Evolutionary conservation across 2,329 filamentous ascomycete species (phyloP).

Genomic region (Penicillium nordicum): DNA sequence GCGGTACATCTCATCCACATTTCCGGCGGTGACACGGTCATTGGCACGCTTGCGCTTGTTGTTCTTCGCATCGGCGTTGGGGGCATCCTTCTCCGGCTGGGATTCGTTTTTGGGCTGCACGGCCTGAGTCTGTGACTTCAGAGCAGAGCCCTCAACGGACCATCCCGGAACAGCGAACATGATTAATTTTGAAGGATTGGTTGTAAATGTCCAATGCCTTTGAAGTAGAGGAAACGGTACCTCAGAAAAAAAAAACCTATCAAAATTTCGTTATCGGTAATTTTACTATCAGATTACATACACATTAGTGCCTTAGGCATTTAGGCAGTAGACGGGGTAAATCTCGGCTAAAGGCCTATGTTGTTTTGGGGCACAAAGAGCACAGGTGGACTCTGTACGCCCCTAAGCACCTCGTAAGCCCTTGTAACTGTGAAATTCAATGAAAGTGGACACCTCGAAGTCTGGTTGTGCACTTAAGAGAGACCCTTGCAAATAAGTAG

Average conservation of each 20-base stretch:
- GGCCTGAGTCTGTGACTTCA: conserved; percentile 65
- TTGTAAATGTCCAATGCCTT: not conserved
- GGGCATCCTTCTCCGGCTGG: conserved; percentile 30
- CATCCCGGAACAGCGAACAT: conserved; percentile 94
- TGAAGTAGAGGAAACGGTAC: not conserved
- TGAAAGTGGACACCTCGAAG: not conserved
- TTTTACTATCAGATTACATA: conserved; percentile 7
- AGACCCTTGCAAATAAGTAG: not conserved
- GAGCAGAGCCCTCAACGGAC: conserved; percentile 69
- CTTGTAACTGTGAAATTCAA: not conserved
- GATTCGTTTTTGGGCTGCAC: conserved; percentile 63
- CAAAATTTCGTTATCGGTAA: conserved; percentile 14
- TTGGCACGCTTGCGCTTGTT: conserved; percentile 53
- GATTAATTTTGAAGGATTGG: conserved; percentile 4
- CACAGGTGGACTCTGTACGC: not conserved
- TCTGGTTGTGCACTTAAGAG: not conserved
- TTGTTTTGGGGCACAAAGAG: not conserved
- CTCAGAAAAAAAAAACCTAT: not conserved
- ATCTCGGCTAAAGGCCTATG: not conserved
- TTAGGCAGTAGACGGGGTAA: not conserved
- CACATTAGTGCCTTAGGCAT: not conserved
- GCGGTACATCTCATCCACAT: conserved; percentile 76
- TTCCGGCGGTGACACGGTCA: conserved; percentile 59
- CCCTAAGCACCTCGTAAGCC: not conserved
- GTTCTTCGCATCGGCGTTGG: conserved; percentile 35